Base-by-base conservation (phyloP, 2,329 filamentous ascomycete genomes). In the Exophiala lecanii-corni region DNA sequence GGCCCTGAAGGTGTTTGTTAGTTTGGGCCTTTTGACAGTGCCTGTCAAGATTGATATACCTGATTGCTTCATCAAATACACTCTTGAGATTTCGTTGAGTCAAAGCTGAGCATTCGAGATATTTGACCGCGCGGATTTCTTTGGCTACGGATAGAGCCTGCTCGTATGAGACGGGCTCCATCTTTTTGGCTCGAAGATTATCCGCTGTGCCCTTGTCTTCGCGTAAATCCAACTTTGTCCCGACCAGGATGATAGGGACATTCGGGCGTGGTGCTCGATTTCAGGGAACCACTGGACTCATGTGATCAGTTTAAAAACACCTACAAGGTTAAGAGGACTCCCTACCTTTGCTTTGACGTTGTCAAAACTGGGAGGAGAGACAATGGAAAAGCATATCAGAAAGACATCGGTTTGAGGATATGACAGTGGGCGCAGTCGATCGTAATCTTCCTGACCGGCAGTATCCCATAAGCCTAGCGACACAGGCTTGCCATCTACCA, bases 371-470 rank as follows among this genome's bases (percentile, higher is more conserved):
- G 92, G 88, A 36, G 91, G 91, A 80, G 86, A 94, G 69, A 96
- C 89, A 62, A 97, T 94, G 55, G 89, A 96, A 71, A 97, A 97
- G 72, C 91, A 97, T 65, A 97, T 96, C 55, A 97, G 75, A 70
- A 97, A 97, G 36, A 97, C 92, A 61, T 98, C 92, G 47, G 92
- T 97, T 73, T 98, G 91, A 9, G 92, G 92, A 70, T 97, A 98
- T 31, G 91, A 97, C 49, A 98, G 81, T 50, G 91, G 91, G 60
- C 91, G 83, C 63, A 97, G 76, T 68, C 91, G 79, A 65, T 97
- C 91, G 73, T 97, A 97, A 76, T 97, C 91, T 72, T 97, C 91
- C 74, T 97, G 92, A 62, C 91, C 91, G 56, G 91, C 91, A 55
- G 91, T 98, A 84, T 98, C 91, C 91, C 92, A 97, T 21, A 98